Evolutionary conservation across 305 asterid species (phyloP).

Genomic region (Fraxinus baroniana): DNA sequence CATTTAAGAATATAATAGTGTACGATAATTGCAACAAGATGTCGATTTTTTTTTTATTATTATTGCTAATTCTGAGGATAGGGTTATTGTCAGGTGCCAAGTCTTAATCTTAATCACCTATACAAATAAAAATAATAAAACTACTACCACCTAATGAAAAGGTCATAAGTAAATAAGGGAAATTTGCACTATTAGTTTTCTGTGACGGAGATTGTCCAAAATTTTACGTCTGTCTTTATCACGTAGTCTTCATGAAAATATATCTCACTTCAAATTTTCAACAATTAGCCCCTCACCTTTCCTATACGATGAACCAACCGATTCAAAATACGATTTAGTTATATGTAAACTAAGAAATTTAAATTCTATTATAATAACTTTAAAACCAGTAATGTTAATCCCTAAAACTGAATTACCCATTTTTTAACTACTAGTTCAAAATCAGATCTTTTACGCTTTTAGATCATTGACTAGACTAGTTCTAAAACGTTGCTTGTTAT

Average conservation of each 20-base stretch:
- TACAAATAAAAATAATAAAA: constrained; percentile 13
- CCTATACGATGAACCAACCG: not conserved
- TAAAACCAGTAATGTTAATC: not conserved
- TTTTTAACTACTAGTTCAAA: not conserved
- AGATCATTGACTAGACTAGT: not conserved
- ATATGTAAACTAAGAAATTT: not conserved
- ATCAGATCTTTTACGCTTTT: not conserved
- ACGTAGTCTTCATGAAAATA: not conserved
- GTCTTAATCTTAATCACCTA: constrained; percentile 29
- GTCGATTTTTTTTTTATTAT: not conserved
- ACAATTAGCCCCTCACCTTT: not conserved
- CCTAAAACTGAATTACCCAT: not conserved
- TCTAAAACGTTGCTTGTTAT: not conserved
- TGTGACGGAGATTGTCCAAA: not conserved
- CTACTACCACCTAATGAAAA: not conserved
- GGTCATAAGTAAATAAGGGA: not conserved
- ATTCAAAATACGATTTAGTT: not conserved
- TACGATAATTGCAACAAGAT: constrained; percentile 21
- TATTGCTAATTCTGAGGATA: constrained; percentile 15
- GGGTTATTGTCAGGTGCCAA: constrained; percentile 27
- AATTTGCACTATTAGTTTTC: not conserved
- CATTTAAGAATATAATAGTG: not conserved
- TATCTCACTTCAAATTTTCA: not conserved
- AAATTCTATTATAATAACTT: not conserved
- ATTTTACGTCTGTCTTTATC: not conserved